These are phyloP conservation scores for Durusdinium trenchii DNA, from an alignment of 73 alveolate species.

Conservation along the genomic window DNA sequence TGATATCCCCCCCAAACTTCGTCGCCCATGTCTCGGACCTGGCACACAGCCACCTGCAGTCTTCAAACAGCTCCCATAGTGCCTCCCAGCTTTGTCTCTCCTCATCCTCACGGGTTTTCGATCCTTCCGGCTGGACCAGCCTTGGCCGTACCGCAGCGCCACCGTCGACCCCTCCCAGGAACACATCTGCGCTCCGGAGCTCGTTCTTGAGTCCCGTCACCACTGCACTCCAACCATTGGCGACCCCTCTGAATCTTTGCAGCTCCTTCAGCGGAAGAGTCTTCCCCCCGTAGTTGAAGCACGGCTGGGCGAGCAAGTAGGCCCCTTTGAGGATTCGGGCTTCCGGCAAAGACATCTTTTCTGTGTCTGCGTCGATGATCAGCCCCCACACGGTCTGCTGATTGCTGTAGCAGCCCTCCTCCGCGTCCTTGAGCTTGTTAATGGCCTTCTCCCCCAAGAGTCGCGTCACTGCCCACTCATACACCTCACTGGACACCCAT, in stretches of 20 bases:
- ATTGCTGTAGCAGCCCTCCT: neutral
- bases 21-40: constrained; percentile 26
- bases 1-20: neutral
- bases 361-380: neutral
- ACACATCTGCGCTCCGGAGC: neutral
- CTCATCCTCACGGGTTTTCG: neutral
- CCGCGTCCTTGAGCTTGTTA: neutral
- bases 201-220: neutral
- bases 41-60: neutral
- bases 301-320: neutral
- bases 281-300: neutral
- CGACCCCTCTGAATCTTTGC: neutral
- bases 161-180: neutral
- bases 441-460: neutral
- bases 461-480: neutral
- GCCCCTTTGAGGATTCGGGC: neutral
- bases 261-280: neutral
- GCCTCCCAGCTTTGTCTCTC: neutral
- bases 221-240: neutral
- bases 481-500: neutral
- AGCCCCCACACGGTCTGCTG: neutral
- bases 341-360: neutral
- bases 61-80: constrained; percentile 19
- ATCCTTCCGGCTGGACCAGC: neutral
- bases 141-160: neutral